These are phyloP conservation scores for Nepenthes alata DNA, from an alignment of 179 eudicot species.

Conservation along the genomic window DNA sequence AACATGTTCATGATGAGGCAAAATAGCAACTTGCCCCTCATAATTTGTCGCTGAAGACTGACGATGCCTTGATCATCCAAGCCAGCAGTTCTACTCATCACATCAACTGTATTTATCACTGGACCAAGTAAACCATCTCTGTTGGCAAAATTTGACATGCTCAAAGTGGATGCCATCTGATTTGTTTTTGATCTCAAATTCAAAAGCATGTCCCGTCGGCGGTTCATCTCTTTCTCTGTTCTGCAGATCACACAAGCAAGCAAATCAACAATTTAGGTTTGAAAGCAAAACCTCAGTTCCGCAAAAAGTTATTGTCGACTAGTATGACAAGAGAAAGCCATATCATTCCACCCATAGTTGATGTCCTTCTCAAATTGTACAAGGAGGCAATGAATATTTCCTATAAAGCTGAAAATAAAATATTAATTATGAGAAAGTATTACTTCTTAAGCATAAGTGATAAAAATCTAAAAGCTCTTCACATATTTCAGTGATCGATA, in stretches of 20 bases:
- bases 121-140: conserved; percentile 93
- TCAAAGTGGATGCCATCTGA: conserved; percentile 82
- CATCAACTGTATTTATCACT: conserved; percentile 74
- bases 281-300: no score
- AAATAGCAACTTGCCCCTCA: conserved; percentile 57
- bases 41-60: conserved; percentile 76
- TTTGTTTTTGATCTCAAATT: conserved; percentile 70
- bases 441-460: no score
- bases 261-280: not conserved
- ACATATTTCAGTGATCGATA: no score
- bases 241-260: conserved; percentile 28
- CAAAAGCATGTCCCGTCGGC: conserved; percentile 71
- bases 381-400: no score
- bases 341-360: no score
- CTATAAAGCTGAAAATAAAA: no score
- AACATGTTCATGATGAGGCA: conserved; percentile 1
- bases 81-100: conserved; percentile 48
- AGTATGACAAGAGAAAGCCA: no score
- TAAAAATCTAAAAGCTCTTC: no score
- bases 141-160: conserved; percentile 83
- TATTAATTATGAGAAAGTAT: no score
- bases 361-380: no score
- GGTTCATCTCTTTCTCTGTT: conserved; percentile 82
- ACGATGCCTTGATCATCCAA: conserved; percentile 77
- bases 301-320: no score